Evolutionary conservation across 495 filamentous ascomycete genomes (phyloP), one percentile per base, ranked within the genome.

Genomic region (Penicillium mononematosum): DNA sequence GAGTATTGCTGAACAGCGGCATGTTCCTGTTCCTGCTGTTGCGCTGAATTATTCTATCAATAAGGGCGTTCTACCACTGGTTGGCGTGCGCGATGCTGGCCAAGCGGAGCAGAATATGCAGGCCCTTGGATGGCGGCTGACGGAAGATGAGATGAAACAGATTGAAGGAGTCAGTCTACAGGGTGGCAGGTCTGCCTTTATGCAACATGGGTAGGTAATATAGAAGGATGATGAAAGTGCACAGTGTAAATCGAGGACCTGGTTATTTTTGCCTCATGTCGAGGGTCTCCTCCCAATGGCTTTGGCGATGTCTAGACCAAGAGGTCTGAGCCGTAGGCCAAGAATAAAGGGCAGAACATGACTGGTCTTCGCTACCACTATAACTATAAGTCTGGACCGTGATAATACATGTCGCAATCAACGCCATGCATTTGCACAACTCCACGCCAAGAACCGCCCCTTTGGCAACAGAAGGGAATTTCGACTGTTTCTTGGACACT

Each of bases 21-120:
- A 55, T 0, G 64, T 69, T 8, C 50, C 58, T 27, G 57, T 72
- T 8, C 56, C 74, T 0, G 70, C 70, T 8, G 70, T 77, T 5
- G 75, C 75, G 39, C 53, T 78, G 22, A 78, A 78, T 39, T 80
- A 74, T 45, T 73, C 71, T 27, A 63, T 78, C 41, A 68, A 61
- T 34, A 70, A 68, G 36, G 67, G 63, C 3, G 60, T 64, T 17
- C 41, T 68, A 12, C 67, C 65, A 1, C 16, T 62, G 20, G 60
- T 60, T 11, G 67, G 63, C 4, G 31, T 66, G n/a, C 62, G 60
- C 31, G 45, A 58, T 45, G 48, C 58, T 10, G 56, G 60, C 14
- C 66, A 69, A 55, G 66, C 62, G 5, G 58, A 67, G 43, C 59
- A 66, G 49, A 32, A 64, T 43, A 65, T 69, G 56, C 61, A 64